phyloP scores from a whole-genome alignment of 306 rosid species.

The Sicyos baderoa region DNA sequence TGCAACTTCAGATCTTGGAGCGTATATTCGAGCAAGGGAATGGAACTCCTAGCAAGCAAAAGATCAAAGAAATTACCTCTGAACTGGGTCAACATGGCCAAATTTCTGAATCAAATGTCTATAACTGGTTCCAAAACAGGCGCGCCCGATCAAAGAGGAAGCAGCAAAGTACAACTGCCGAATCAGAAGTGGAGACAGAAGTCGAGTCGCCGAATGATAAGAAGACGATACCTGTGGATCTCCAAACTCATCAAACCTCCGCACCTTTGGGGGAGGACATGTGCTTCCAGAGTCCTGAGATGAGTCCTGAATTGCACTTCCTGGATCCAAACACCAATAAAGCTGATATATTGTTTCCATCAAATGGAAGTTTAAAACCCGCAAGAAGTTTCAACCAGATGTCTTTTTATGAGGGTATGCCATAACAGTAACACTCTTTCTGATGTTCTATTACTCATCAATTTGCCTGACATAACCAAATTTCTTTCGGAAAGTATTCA shows the following conservation, averaged over 20 bases:
- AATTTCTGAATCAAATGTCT: slow-evolving; percentile 85
- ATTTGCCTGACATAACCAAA: slow-evolving; percentile 1
- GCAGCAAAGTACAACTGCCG: slow-evolving; percentile 54
- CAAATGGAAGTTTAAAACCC: slow-evolving; percentile 41
- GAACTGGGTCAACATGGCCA: slow-evolving; percentile 89
- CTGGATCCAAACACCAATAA: slow-evolving; percentile 45
- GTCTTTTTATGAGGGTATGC: slow-evolving; percentile 60
- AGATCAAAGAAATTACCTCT: slow-evolving; percentile 79
- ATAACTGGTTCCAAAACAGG: slow-evolving; percentile 96
- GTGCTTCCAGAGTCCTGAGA: slow-evolving; percentile 62
- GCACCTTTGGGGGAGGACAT: slow-evolving; percentile 42
- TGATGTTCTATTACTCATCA: neutral
- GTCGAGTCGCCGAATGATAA: slow-evolving; percentile 81
- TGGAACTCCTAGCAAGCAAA: slow-evolving; percentile 93
- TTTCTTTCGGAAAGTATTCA: neutral
- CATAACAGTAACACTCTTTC: slow-evolving; percentile 27
- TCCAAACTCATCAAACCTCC: slow-evolving; percentile 44
- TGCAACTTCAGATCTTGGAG: slow-evolving; percentile 90
- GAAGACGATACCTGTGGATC: slow-evolving; percentile 59
- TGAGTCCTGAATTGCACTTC: slow-evolving; percentile 55
- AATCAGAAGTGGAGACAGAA: slow-evolving; percentile 82
- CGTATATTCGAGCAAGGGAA: slow-evolving; percentile 76
- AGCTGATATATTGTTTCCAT: slow-evolving; percentile 42
- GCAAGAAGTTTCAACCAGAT: slow-evolving; percentile 40
- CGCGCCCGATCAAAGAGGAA: slow-evolving; percentile 91